A percentile compares a stretch with the other conserved stretches of the same genome.
phyloP scores from a whole-genome alignment of 331 rosid genomes.

The Quercus lobata region DNA sequence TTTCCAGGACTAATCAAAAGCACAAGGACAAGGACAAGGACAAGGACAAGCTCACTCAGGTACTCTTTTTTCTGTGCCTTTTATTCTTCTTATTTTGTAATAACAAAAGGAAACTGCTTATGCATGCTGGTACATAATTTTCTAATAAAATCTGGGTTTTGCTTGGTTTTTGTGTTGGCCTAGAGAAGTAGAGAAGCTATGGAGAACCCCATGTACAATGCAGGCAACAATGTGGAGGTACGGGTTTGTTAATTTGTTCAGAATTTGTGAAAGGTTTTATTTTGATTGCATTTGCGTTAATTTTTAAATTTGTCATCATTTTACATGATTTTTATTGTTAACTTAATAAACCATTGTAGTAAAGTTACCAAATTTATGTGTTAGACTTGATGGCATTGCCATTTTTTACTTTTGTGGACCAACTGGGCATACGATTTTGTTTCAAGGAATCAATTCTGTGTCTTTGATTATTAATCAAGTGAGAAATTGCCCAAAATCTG shows the following conservation, averaged over 20 bases:
- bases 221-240: constrained; percentile 38
- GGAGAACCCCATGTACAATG: constrained; percentile 37
- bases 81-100: neutral
- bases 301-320: neutral
- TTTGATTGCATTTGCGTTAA: neutral
- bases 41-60: constrained; percentile 46
- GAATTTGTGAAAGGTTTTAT: neutral
- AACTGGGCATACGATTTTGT: neutral
- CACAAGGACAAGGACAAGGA: constrained; percentile 34
- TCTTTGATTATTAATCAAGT: neutral
- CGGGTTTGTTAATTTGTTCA: constrained; percentile 6
- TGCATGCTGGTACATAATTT: neutral
- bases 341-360: neutral
- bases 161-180: constrained; percentile 26
- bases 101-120: neutral
- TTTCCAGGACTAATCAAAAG: constrained; percentile 22
- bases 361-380: neutral
- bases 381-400: neutral
- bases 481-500: neutral
- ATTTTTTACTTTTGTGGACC: neutral
- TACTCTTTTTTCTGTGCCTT: constrained; percentile 10
- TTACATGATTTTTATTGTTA: neutral
- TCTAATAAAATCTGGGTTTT: constrained; percentile 15
- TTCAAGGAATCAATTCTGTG: neutral
- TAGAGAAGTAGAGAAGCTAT: constrained; percentile 42